phyloP scores from a whole-genome alignment of 2,329 filamentous ascomycete genomes.

The Diaporthe vaccinii region DNA sequence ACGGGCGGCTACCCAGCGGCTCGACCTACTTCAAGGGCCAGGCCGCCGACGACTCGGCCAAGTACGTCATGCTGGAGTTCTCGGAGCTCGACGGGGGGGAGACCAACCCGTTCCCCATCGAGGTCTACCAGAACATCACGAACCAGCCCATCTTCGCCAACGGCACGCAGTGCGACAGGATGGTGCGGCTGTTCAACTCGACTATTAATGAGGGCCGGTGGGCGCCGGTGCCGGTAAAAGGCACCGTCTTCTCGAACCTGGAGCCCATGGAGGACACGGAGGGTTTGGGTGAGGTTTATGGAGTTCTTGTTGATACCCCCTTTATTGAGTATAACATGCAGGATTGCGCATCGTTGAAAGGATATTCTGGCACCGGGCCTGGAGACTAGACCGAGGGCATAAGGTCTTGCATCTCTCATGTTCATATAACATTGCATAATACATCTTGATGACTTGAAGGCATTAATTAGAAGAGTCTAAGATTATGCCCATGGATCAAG shows the following conservation, averaged over 20 bases:
- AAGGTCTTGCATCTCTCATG: not conserved
- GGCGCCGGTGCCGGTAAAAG: slow-evolving; percentile 46
- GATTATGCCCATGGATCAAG: not conserved
- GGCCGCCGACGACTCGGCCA: slow-evolving; percentile 43
- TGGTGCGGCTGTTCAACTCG: slow-evolving; percentile 52
- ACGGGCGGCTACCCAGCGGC: slow-evolving; percentile 49
- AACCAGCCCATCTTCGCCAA: slow-evolving; percentile 69
- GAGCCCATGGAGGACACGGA: slow-evolving; percentile 43
- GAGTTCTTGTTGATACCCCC: slow-evolving; percentile 50
- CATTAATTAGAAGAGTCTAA: not conserved
- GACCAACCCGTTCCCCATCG: slow-evolving; percentile 52
- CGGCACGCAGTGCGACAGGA: slow-evolving; percentile 57
- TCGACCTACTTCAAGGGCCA: slow-evolving; percentile 45
- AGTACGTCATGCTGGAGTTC: slow-evolving; percentile 50
- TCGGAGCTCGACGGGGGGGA: slow-evolving; percentile 31
- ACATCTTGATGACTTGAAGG: not conserved
- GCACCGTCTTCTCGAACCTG: slow-evolving; percentile 45
- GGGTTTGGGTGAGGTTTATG: slow-evolving; percentile 46
- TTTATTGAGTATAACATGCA: slow-evolving; percentile 52
- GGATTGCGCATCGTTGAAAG: slow-evolving; percentile 47
- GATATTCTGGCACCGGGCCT: slow-evolving; percentile 44
- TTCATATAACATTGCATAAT: slow-evolving; percentile 7
- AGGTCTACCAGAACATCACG: slow-evolving; percentile 64
- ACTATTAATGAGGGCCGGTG: slow-evolving; percentile 45
- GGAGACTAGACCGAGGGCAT: slow-evolving; percentile 35